Evolutionary conservation across 2,329 filamentous ascomycete species (phyloP).

Genomic region (Zopfia rhizophila): DNA sequence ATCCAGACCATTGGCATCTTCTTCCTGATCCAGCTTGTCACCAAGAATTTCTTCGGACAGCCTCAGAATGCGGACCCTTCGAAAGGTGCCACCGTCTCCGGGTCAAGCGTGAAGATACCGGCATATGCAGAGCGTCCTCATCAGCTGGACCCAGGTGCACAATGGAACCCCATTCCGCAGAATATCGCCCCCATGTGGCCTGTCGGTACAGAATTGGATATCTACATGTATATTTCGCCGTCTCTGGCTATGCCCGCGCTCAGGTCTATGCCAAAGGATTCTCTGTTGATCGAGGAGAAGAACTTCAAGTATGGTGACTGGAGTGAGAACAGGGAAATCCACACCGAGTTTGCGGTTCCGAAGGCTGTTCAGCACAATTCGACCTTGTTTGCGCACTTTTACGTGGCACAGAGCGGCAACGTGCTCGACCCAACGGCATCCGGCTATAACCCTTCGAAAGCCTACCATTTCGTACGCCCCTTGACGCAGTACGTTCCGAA

Average conservation of each 20-base stretch:
- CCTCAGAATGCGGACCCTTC: conserved; percentile 31
- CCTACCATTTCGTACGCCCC: conserved; percentile 85
- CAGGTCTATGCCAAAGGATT: conserved; percentile 71
- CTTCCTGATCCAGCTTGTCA: conserved; percentile 66
- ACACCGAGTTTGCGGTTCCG: conserved; percentile 82
- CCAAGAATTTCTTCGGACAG: conserved; percentile 64
- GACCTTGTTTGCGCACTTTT: conserved; percentile 95
- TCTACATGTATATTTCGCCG: conserved; percentile 84
- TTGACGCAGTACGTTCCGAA: conserved; percentile 90
- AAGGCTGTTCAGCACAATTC: conserved; percentile 86
- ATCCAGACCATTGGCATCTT: conserved; percentile 70
- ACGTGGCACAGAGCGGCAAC: conserved; percentile 79
- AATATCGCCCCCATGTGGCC: conserved; percentile 90
- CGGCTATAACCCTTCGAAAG: conserved; percentile 77
- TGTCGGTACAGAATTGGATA: conserved; percentile 78
- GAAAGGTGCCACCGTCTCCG: conserved; percentile 29
- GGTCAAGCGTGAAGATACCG: conserved; percentile 46
- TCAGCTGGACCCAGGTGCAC: conserved; percentile 62
- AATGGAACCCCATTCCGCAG: conserved; percentile 73
- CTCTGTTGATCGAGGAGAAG: conserved; percentile 81
- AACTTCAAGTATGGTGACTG: conserved; percentile 82
- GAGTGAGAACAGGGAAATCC: conserved; percentile 79
- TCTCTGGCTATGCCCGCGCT: conserved; percentile 76
- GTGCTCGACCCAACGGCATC: conserved; percentile 78
- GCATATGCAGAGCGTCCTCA: conserved; percentile 48